Evolutionary conservation across 306 rosid species (phyloP).

Genomic region (Carpinus fangiana): DNA sequence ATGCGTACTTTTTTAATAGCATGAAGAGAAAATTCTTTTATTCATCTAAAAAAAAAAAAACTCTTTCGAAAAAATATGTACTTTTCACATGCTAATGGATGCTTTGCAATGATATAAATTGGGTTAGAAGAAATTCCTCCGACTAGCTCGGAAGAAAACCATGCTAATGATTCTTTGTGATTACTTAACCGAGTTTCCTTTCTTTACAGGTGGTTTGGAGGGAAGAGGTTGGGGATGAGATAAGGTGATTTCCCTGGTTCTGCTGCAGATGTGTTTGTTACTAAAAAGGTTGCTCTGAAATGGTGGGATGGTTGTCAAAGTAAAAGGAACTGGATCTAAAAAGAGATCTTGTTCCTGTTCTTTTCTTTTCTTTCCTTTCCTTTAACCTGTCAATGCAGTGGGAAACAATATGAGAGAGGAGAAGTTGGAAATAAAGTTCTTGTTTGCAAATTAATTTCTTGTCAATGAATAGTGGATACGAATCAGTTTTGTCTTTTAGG

Average conservation of each 20-base stretch:
- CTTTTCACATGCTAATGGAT: too few species aligned
- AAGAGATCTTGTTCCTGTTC: slow-evolving; percentile 27
- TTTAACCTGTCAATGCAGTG: slow-evolving; percentile 50
- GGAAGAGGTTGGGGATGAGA: slow-evolving; percentile 49
- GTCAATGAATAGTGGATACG: slow-evolving; percentile 46
- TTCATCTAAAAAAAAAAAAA: too few species aligned
- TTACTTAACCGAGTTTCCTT: slow-evolving; percentile 17
- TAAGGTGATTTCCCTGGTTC: slow-evolving; percentile 19
- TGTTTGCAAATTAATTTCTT: slow-evolving; percentile 41
- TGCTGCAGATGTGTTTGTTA: slow-evolving; percentile 27
- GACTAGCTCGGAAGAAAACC: too few species aligned
- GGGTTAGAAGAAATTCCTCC: too few species aligned
- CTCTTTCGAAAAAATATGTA: too few species aligned
- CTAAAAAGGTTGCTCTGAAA: slow-evolving; percentile 23
- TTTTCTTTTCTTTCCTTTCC: slow-evolving; percentile 10
- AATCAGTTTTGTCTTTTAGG: slow-evolving; percentile 41
- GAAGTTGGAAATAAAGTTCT: slow-evolving; percentile 40
- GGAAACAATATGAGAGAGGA: slow-evolving; percentile 60
- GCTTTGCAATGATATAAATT: too few species aligned
- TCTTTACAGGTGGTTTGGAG: slow-evolving; percentile 68
- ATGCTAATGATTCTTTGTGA: slow-evolving; percentile 7
- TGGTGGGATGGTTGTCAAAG: slow-evolving; percentile 34
- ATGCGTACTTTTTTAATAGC: too few species aligned
- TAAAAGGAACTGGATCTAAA: slow-evolving; percentile 51
- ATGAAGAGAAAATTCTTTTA: too few species aligned